Evolutionary conservation across 352 stramenopile genomes (phyloP).

Genomic region (Globisporangium canariense): DNA sequence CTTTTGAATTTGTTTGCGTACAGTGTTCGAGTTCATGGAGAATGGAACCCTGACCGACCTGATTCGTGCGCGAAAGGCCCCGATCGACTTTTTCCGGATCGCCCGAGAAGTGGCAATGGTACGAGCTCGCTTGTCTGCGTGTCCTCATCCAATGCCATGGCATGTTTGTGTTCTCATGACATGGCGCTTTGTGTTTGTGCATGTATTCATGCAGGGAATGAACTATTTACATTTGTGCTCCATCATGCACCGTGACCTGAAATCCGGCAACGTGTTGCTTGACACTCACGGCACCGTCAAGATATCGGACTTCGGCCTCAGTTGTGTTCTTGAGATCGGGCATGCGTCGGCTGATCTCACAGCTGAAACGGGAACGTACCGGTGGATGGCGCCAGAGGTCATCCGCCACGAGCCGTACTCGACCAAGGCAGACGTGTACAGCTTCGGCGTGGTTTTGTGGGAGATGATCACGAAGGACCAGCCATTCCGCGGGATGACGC

Average conservation of each 20-base stretch:
- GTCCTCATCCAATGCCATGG: background rate
- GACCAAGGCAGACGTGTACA: conserved; percentile 94
- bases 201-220: conserved; percentile 63
- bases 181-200: background rate
- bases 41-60: conserved; percentile 82
- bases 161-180: background rate
- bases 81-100: conserved; percentile 81
- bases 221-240: conserved; percentile 93
- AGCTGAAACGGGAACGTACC: conserved; percentile 86
- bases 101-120: conserved; percentile 80
- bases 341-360: conserved; percentile 70
- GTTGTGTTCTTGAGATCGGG: conserved; percentile 78
- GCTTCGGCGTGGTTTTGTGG: conserved; percentile 88
- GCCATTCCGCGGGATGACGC: conserved; percentile 78
- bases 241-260: conserved; percentile 95
- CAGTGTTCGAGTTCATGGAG: conserved; percentile 88
- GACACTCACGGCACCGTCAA: conserved; percentile 81
- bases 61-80: conserved; percentile 61
- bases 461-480: conserved; percentile 85
- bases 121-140: background rate
- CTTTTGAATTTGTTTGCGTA: background rate
- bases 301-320: conserved; percentile 88
- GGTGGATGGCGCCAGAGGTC: conserved; percentile 95
- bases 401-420: conserved; percentile 93
- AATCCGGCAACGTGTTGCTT: conserved; percentile 93